These are phyloP conservation scores for Zygoascus biomembranicola DNA, from an alignment of 805 yeast genomes.

Conservation along the genomic window DNA sequence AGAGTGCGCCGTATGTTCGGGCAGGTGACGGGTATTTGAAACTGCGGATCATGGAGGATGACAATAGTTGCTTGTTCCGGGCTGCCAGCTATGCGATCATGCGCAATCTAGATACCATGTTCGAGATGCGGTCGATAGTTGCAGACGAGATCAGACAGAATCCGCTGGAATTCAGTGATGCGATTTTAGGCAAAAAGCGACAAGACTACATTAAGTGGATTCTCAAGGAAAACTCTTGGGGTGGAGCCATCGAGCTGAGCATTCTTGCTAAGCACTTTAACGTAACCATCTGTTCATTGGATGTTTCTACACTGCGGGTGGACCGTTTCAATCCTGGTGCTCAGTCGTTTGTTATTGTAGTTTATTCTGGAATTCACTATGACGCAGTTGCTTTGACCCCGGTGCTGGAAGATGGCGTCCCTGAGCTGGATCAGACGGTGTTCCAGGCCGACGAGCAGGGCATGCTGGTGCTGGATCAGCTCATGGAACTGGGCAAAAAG, in stretches of 20 bases:
- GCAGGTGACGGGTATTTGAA: conserved; percentile 28
- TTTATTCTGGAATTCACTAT: conserved; percentile 68
- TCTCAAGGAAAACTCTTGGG: conserved; percentile 55
- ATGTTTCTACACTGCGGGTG: conserved; percentile 51
- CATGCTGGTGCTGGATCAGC: conserved; percentile 30
- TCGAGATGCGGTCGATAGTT: conserved; percentile 45
- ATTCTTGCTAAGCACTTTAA: conserved; percentile 47
- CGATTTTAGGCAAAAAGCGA: conserved; percentile 45
- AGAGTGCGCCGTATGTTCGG: background rate
- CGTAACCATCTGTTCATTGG: conserved; percentile 50
- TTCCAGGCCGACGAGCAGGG: conserved; percentile 34
- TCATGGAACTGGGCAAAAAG: conserved; percentile 33
- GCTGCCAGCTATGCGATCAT: conserved; percentile 48
- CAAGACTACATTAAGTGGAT: conserved; percentile 57
- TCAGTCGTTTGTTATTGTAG: conserved; percentile 40
- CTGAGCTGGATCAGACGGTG: conserved; percentile 32
- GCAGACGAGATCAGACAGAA: conserved; percentile 37
- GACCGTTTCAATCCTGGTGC: conserved; percentile 46
- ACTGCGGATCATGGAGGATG: conserved; percentile 60
- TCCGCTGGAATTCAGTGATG: conserved; percentile 43
- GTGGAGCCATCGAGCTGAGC: conserved; percentile 72
- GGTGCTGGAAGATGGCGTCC: conserved; percentile 14
- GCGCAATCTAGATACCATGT: conserved; percentile 36
- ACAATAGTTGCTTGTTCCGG: conserved; percentile 70
- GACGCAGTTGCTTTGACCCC: conserved; percentile 47